These are phyloP conservation scores for Lipomyces sp. DNA, from an alignment of 805 yeast genomes.

Conservation along the genomic window DNA sequence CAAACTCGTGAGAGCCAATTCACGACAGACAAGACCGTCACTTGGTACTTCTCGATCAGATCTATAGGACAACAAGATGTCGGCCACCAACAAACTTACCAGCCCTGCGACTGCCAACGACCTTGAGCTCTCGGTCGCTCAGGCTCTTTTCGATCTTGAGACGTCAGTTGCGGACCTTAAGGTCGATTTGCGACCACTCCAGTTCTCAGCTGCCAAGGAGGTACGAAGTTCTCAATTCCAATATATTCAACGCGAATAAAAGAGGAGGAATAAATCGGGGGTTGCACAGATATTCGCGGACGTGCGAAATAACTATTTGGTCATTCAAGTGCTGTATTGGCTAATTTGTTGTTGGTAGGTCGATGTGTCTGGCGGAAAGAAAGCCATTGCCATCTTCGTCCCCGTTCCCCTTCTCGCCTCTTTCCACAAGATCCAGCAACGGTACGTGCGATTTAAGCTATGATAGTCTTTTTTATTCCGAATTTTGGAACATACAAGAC, in stretches of 20 bases:
- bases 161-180: slow-evolving; percentile 89
- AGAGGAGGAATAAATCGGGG: not conserved
- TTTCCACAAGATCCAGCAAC: slow-evolving; percentile 93
- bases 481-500: not conserved
- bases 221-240: slow-evolving; percentile 48
- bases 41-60: slow-evolving; percentile 34
- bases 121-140: slow-evolving; percentile 99
- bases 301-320: not conserved
- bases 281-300: not conserved
- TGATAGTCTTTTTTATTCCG: not conserved
- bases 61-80: slow-evolving; percentile 59
- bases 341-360: slow-evolving; percentile 51
- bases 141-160: slow-evolving; percentile 97
- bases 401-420: slow-evolving; percentile 92
- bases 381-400: slow-evolving; percentile 96
- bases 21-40: not conserved
- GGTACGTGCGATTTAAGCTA: slow-evolving; percentile 36
- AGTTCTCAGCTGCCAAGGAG: slow-evolving; percentile 97
- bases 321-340: slow-evolving; percentile 4
- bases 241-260: not conserved
- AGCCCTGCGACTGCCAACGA: slow-evolving; percentile 81
- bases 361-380: slow-evolving; percentile 97
- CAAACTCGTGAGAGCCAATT: not conserved
- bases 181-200: slow-evolving; percentile 97
- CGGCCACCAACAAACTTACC: slow-evolving; percentile 96